Evolutionary conservation across 768 basidiomycete genomes (phyloP), one percentile per base, ranked within the genome.

Genomic region (Pleurotus cornucopiae): DNA sequence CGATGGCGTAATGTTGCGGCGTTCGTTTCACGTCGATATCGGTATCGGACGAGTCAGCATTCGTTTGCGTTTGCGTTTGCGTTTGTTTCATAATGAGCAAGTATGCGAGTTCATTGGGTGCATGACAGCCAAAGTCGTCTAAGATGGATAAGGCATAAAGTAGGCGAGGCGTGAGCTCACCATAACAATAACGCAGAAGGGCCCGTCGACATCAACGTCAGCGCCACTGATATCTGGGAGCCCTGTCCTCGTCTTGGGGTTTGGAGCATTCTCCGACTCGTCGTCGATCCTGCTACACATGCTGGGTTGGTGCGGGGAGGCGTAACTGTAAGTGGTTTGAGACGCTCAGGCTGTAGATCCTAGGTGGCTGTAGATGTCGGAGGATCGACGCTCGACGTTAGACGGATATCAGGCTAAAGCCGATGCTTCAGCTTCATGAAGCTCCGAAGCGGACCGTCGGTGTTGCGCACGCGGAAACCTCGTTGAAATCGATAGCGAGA

Each of bases 371-470:
- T 34, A 34, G 2, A 6, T 44, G n/a, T 44, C 43, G n/a, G 20
- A n/a, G n/a, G 43, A 44, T 16, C 43, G 20, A 44, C 20, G 20
- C 6, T 13, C 43, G 20, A 44, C 20, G 20, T 16, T 13, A 44
- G 43, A 44, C 13, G 13, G 9, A 16, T 12, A 44, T 44, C 16
- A 44, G n/a, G 43, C 20, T 16, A 21, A 44, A 6, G 43, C 20
- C n/a, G 43, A 44, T 21, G 16, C 1, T 6, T 9, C 43, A 6
- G 43, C 25, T 49, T 26, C 48, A 26, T 49, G 34, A 6, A 26
- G 18, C 30, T 34, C 25, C 25, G 30, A 49, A 49, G 20, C 48
- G 48, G 48, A 16, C 48, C 30, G 48, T 49, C 48, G 48, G 48
- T 34, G 48, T 49, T n/a, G 48, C 14, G 37, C 6, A 6, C 48